Percentiles rank a stretch among this genome's conserved stretches.
phyloP scores from a whole-genome alignment of 352 stramenopile species.

The Phytophthora meadii region DNA sequence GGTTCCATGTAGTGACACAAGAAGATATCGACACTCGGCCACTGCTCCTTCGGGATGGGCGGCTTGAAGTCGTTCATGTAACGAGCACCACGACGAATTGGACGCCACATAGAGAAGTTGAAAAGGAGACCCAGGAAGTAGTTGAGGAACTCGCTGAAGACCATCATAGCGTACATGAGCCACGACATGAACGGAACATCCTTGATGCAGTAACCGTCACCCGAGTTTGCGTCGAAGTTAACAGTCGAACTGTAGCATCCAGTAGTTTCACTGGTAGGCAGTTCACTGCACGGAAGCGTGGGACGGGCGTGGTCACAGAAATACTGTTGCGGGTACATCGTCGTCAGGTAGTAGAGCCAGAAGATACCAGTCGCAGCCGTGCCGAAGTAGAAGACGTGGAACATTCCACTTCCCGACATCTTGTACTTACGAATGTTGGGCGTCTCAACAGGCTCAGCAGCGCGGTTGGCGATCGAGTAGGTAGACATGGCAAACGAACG shows the following conservation, averaged over 20 bases:
- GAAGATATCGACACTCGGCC: constrained; percentile 89
- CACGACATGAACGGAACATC: constrained; percentile 68
- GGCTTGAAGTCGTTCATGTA: constrained; percentile 93
- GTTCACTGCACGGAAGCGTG: constrained; percentile 66
- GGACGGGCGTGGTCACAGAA: constrained; percentile 74
- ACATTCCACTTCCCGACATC: constrained; percentile 86
- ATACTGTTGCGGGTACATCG: constrained; percentile 87
- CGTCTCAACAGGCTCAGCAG: constrained; percentile 85
- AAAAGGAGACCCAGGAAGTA: constrained; percentile 88
- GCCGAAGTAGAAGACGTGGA: constrained; percentile 90
- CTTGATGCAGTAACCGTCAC: constrained; percentile 85
- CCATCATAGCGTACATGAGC: constrained; percentile 89
- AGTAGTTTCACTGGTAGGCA: constrained; percentile 57
- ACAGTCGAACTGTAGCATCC: constrained; percentile 71
- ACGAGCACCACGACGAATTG: constrained; percentile 85
- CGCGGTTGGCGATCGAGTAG: constrained; percentile 90
- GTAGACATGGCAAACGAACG: constrained; percentile 90
- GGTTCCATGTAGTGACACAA: constrained; percentile 92
- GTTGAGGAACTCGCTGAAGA: constrained; percentile 89
- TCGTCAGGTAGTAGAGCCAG: constrained; percentile 83
- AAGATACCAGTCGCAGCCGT: constrained; percentile 66
- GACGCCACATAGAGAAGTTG: constrained; percentile 93
- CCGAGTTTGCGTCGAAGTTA: constrained; percentile 70
- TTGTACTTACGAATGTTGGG: constrained; percentile 93
- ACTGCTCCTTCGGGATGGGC: constrained; percentile 88